Evolutionary conservation across 2,329 filamentous ascomycete species (phyloP), one percentile per base, ranked within the genome.

Genomic region (Xylariaceae sp.): DNA sequence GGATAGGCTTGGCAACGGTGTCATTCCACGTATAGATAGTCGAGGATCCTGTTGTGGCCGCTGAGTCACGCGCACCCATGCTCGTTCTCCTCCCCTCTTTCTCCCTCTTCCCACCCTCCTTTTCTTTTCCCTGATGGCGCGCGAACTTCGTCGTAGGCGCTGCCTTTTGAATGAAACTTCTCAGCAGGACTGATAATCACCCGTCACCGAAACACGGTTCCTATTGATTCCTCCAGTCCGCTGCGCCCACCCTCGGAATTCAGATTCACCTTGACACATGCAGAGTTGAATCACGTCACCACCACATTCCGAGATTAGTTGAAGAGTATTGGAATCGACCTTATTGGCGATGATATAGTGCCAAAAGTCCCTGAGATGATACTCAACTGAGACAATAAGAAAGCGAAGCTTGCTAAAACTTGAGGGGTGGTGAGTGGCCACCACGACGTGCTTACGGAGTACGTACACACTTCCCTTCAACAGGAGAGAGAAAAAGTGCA

Each of bases 181-280:
- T 30, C 23, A 30, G 23, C 23, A 30, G 23, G 23, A 30, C 23
- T 30, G 17, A 18, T 18, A 18, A 30, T 30, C 23, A 5, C 23
- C 4, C 23, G 23, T 30, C 23, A 30, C 23, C 23, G 23, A 30
- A 30, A 30, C 82, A 83, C 71, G 81, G 84, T 48, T 42, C 11
- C 11, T 42, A 42, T 73, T 0, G 77, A 80, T 2, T 63, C 71
- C 2, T 77, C 71, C 5, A 83, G 68, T 1, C 75, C 13, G 69
- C 0, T 67, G 62, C 30, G 82, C 68, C 79, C 79, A 81, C 59
- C 79, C 74, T 7, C 66, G 67, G 0, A 73, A 72, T 3, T 75
- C 69, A 0, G 82, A 77, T 2, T 74, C 72, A 1, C 76, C 71
- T n/a, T 81, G 81, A 8, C 73, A 59, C 1, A 82, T 68, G 0